Conservation (phyloP, 2,329 filamentous ascomycete genomes). For the Cytospora piceae region DNA sequence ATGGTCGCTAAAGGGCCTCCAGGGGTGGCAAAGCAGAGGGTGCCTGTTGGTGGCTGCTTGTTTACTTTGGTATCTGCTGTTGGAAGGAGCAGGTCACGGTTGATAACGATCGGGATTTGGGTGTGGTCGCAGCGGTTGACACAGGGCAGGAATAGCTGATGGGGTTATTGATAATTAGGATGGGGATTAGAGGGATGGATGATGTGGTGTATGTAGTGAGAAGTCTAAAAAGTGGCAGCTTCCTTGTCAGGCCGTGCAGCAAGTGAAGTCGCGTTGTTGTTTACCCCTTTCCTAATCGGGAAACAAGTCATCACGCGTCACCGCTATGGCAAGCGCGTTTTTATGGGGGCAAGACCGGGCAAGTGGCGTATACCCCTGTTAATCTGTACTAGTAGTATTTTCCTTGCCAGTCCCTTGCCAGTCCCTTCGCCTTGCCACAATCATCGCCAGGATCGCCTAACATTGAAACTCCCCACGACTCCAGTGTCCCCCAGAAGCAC, state of each 20-base stretch:
- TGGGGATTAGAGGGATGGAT: neutral
- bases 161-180: slow-evolving; percentile 11
- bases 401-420: neutral
- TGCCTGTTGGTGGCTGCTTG: neutral
- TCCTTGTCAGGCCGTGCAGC: slow-evolving; percentile 22
- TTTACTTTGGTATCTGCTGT: slow-evolving; percentile 5
- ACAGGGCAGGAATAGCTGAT: slow-evolving; percentile 19
- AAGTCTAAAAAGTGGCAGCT: slow-evolving; percentile 24
- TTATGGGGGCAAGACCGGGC: slow-evolving; percentile 15
- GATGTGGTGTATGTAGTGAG: slow-evolving; percentile 14
- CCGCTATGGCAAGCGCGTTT: slow-evolving; percentile 26
- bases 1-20: neutral
- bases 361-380: slow-evolving; percentile 15
- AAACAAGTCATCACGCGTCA: slow-evolving; percentile 21
- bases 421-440: slow-evolving; percentile 10
- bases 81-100: slow-evolving; percentile 13
- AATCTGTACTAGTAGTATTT: slow-evolving; percentile 3
- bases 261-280: slow-evolving; percentile 29
- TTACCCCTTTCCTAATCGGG: slow-evolving; percentile 31
- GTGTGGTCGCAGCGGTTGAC: neutral
- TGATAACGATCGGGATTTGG: slow-evolving; percentile 18
- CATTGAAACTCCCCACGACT: neutral
- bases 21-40: neutral
- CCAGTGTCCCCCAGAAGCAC: neutral
- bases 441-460: neutral